Base-by-base conservation (phyloP, 257 asterid genomes). In the Euphrasia confusa region DNA sequence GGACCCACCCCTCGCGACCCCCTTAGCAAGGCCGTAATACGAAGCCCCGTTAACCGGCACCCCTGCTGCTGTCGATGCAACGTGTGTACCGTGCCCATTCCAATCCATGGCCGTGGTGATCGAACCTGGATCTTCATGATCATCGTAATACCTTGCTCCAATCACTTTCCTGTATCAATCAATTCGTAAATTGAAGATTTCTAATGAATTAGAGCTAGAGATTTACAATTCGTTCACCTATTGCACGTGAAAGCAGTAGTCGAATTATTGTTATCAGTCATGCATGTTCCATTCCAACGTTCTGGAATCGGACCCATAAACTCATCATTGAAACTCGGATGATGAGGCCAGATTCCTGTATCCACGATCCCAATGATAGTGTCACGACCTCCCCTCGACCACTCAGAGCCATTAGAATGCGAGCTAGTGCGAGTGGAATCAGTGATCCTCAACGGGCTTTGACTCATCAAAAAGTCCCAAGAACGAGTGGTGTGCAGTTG, bases 261-360 rank as follows among this genome's bases (percentile, higher is more conserved):
- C 80, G 84, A 84, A 45, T 78, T 78, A 1, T 5, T 15, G 61
- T 21, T 21, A 21, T 92, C 93, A 58, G 60, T 65, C 83, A 79
- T 68, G 84, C 98, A 90, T 65, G 52, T 70, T 14, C 98, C 98
- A 44, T 84, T 90, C 98, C 98, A 90, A 50, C 39, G 60, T 17
- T 82, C 3, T 3, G 96, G 96, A 71, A 88, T 74, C 17, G 90
- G 81, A 44, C 81, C 82, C 73, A 90, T 60, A 47, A 63, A 84
- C 7, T 67, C 40, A 53, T 88, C 98, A 21, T 10, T 61, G 66
- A 90, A 90, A 60, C 98, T 90, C 81, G 77, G 74, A 0, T 95
- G 68, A 69, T 90, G 95, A 1, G 98, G 98, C 96, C 96, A 88
- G 32, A 90, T 90, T 65, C 98, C 98, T 89, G 79, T 77, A 66